Conservation (phyloP, 148 eudicot species). For the Chenopodium quinoa region DNA sequence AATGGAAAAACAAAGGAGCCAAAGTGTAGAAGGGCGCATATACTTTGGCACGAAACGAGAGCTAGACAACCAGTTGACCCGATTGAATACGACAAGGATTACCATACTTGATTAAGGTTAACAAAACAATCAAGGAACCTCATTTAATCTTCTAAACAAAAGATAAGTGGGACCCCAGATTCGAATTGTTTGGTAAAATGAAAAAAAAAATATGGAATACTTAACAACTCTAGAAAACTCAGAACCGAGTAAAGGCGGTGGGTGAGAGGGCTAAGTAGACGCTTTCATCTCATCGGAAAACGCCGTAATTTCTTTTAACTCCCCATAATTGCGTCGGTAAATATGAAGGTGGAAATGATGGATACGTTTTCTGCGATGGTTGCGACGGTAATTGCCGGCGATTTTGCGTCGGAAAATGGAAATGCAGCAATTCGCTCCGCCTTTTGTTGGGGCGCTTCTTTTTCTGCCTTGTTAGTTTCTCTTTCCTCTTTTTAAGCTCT, state of each 20-base stretch:
- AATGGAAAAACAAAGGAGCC: too few species aligned
- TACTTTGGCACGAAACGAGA: too few species aligned
- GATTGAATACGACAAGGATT: too few species aligned
- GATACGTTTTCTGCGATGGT: not conserved
- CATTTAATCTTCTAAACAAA: too few species aligned
- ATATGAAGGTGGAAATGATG: not conserved
- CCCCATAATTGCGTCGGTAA: not conserved
- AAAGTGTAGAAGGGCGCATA: too few species aligned
- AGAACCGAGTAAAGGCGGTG: not conserved
- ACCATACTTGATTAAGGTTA: too few species aligned
- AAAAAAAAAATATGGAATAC: too few species aligned
- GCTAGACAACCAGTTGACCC: too few species aligned
- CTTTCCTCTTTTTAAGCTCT: not conserved
- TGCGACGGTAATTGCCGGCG: not conserved
- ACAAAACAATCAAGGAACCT: too few species aligned
- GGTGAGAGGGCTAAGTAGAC: not conserved
- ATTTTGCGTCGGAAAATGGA: not conserved
- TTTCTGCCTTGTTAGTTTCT: constrained; percentile 36
- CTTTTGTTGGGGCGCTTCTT: constrained; percentile 50
- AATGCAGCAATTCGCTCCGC: constrained; percentile 29
- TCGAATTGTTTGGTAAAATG: too few species aligned
- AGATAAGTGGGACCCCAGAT: too few species aligned
- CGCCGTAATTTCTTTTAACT: not conserved
- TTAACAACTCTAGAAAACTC: too few species aligned
- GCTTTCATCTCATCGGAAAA: not conserved